Conservation (phyloP, 495 filamentous ascomycete genomes). For the Durotheca rogersii region DNA sequence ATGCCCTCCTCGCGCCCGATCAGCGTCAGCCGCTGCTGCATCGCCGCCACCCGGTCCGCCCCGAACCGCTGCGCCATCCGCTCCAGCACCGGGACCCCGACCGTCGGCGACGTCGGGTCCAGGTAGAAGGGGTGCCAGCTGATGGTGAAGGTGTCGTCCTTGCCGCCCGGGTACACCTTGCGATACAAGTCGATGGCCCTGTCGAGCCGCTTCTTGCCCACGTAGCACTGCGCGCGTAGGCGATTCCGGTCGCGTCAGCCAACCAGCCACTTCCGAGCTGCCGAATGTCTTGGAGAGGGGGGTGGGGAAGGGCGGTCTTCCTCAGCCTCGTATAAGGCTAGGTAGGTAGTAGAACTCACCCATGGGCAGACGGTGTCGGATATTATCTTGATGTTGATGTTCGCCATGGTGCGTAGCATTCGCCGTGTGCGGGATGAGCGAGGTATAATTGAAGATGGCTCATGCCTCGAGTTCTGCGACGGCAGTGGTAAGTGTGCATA, state of each 20-base stretch:
- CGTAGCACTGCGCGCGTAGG: slow-evolving; percentile 66
- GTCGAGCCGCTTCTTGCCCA: slow-evolving; percentile 71
- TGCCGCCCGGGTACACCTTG: slow-evolving; percentile 50
- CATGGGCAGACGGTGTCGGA: slow-evolving; percentile 78
- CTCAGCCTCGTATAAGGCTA: slow-evolving; percentile 1
- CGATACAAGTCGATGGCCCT: slow-evolving; percentile 64
- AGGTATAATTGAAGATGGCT: too few species aligned
- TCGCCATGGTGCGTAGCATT: slow-evolving; percentile 59
- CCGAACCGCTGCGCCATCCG: slow-evolving; percentile 44
- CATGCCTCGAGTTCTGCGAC: too few species aligned
- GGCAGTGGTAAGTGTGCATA: too few species aligned
- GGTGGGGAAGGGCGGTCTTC: too few species aligned
- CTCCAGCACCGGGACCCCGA: slow-evolving; percentile 26
- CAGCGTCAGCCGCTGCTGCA: slow-evolving; percentile 54
- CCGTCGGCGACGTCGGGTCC: slow-evolving; percentile 58
- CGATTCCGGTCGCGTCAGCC: slow-evolving; percentile 4
- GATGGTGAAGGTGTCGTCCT: slow-evolving; percentile 64
- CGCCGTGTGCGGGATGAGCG: too few species aligned
- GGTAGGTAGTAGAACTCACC: slow-evolving; percentile 36
- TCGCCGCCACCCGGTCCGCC: slow-evolving; percentile 49
- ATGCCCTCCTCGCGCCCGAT: slow-evolving; percentile 65
- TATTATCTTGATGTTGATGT: slow-evolving; percentile 71
- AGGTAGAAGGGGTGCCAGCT: slow-evolving; percentile 77
- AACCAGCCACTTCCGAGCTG: too few species aligned
- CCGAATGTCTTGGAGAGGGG: too few species aligned